These are phyloP conservation scores for Oryza glaberrima DNA, from an alignment of 176 grass and related monocot genomes.

Conservation along the genomic window DNA sequence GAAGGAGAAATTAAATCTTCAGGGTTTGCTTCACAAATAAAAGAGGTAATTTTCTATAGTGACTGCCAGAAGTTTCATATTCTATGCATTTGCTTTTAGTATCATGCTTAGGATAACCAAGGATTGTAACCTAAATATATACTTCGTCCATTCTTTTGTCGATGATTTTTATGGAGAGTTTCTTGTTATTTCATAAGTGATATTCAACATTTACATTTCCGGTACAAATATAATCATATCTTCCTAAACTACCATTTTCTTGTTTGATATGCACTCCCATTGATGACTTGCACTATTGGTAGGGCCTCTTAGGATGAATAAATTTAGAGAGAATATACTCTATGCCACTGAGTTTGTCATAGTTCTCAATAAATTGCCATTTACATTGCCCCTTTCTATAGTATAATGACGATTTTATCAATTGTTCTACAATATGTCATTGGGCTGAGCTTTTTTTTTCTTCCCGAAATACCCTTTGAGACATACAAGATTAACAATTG, in stretches of 20 bases:
- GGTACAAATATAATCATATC: constrained; percentile 1
- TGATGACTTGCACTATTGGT: neutral
- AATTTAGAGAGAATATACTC: neutral
- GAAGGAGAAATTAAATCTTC: constrained; percentile 47
- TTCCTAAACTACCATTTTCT: neutral
- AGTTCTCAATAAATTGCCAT: no score
- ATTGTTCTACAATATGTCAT: no score
- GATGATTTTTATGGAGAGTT: neutral
- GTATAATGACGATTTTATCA: no score
- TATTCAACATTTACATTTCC: constrained; percentile 31
- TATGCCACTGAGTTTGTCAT: no score
- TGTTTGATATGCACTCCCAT: neutral
- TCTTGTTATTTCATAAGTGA: neutral
- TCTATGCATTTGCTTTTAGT: constrained; percentile 14
- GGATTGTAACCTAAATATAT: neutral
- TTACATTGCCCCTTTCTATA: no score
- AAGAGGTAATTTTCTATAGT: constrained; percentile 50
- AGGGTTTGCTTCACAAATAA: constrained; percentile 41
- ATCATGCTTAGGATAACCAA: constrained; percentile 3
- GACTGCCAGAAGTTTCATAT: constrained; percentile 29
- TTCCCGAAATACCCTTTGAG: no score
- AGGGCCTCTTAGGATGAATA: constrained; percentile 10
- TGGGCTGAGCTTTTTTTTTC: no score
- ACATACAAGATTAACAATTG: no score
- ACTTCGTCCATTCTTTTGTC: constrained; percentile 3